Conservation (phyloP, 139 green algal species). For the Chlorella sp. region DNA sequence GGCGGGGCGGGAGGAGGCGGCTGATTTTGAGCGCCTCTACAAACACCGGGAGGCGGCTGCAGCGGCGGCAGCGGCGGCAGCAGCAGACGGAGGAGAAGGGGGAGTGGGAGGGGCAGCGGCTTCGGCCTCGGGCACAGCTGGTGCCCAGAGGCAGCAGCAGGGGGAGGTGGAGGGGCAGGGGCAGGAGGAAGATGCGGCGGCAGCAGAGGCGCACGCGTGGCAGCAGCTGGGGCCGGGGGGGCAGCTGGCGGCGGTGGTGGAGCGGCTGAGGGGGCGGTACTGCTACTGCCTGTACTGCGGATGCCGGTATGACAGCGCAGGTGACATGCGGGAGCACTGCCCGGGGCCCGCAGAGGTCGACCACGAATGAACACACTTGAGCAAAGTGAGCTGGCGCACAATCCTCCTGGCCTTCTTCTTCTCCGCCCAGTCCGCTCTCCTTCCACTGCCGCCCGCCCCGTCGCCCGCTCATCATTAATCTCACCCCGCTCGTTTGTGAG, state of each 20-base stretch:
- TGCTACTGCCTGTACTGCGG: constrained; percentile 57
- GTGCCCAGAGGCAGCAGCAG: background rate
- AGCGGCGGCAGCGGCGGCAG: background rate
- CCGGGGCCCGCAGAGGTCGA: constrained; percentile 42
- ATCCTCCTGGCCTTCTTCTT: too few species aligned
- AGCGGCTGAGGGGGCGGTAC: constrained; percentile 31
- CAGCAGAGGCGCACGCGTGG: constrained; percentile 14
- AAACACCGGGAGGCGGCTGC: background rate
- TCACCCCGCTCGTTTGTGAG: too few species aligned
- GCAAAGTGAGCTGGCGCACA: too few species aligned
- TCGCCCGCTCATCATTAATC: too few species aligned
- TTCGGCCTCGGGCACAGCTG: background rate
- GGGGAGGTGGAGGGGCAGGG: background rate
- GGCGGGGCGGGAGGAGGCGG: background rate
- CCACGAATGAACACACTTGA: constrained; percentile 19
- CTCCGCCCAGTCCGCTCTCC: too few species aligned
- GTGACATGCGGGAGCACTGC: constrained; percentile 39
- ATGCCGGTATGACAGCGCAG: constrained; percentile 30
- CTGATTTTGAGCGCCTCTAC: background rate
- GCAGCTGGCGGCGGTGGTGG: constrained; percentile 37
- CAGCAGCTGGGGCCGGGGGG: constrained; percentile 21
- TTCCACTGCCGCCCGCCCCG: too few species aligned
- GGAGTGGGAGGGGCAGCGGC: background rate
- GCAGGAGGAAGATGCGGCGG: background rate
- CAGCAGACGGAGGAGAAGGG: background rate